These are phyloP conservation scores for Hypsizygus marmoreus DNA, from an alignment of 768 basidiomycete species.

Conservation along the genomic window DNA sequence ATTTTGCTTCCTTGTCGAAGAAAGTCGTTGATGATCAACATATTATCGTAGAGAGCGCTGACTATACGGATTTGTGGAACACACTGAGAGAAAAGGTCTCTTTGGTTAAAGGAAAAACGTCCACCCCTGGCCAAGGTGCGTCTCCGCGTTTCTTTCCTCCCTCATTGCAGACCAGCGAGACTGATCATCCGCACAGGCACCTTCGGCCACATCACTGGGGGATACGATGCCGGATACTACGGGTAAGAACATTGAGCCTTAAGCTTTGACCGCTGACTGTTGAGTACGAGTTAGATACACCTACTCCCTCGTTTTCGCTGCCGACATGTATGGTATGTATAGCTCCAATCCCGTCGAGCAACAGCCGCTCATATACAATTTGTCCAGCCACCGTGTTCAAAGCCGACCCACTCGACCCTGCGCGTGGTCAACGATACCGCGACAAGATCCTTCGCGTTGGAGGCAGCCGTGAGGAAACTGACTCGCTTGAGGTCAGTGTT, in stretches of 20 bases:
- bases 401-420: conserved; percentile 70
- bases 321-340: conserved; percentile 55
- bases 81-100: conserved; percentile 68
- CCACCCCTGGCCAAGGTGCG: conserved; percentile 67
- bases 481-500: conserved; percentile 65
- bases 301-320: conserved; percentile 69
- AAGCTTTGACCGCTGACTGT: background rate
- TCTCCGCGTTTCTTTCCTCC: background rate
- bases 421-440: conserved; percentile 67
- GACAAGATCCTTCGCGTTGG: conserved; percentile 75
- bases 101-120: conserved; percentile 61
- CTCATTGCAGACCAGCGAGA: background rate
- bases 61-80: conserved; percentile 84
- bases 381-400: conserved; percentile 72
- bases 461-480: conserved; percentile 77
- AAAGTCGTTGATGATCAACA: too few species aligned
- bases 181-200: conserved; percentile 35
- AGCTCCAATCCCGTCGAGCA: background rate
- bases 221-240: conserved; percentile 72
- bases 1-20: too few species aligned
- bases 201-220: conserved; percentile 78
- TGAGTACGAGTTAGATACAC: conserved; percentile 45
- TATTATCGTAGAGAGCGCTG: conserved; percentile 52
- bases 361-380: background rate
- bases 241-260: conserved; percentile 38